A percentile compares a stretch with the other conserved stretches of the same genome.
phyloP scores from a whole-genome alignment of 495 filamentous ascomycete genomes.

The Daldinia childiae region DNA sequence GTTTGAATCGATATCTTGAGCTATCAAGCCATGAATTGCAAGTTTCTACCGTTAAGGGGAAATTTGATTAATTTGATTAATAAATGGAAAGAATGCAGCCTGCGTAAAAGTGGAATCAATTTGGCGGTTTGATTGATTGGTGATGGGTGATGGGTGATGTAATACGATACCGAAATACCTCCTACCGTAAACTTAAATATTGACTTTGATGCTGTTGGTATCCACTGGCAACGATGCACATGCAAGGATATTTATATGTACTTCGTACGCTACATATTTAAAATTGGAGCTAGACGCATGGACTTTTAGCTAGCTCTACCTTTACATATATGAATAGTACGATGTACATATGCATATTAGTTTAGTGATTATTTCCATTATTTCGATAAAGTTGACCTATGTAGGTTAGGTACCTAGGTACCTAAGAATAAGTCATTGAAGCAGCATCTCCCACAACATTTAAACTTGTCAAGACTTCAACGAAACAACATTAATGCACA shows the following conservation, averaged over 20 bases:
- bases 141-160: too few species aligned
- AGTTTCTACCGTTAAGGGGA: background rate
- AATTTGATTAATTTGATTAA: background rate
- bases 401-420: too few species aligned
- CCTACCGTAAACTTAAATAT: constrained; percentile 25
- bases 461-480: background rate
- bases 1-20: background rate
- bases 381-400: background rate
- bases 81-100: background rate
- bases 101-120: background rate
- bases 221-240: constrained; percentile 34
- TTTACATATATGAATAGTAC: constrained; percentile 1
- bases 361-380: background rate
- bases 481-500: background rate
- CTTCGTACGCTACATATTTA: background rate
- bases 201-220: constrained; percentile 32
- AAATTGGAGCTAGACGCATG: background rate
- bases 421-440: background rate
- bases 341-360: background rate
- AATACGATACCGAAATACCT: background rate
- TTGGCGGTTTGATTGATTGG: background rate
- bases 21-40: constrained; percentile 20
- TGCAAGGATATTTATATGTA: constrained; percentile 5
- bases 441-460: background rate
- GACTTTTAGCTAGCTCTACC: background rate